Conservation (phyloP, 192 early-diverging fungal species). For the Coemansia sp. region DNA sequence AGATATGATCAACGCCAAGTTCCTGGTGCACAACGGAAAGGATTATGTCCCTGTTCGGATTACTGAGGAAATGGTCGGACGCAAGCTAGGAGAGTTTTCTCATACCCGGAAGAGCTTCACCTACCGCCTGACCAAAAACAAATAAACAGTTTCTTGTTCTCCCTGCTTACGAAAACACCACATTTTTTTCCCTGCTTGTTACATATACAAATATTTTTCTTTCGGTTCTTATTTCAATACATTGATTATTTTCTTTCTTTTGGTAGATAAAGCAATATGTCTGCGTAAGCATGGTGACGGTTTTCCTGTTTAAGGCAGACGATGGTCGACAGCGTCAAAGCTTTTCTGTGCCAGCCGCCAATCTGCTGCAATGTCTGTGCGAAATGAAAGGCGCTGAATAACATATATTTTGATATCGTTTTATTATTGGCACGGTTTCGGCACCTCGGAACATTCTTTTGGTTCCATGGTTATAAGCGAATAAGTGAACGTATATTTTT, state of each 20-base stretch:
- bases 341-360: no score
- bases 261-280: no score
- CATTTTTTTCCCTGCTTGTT: neutral
- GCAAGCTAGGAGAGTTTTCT: constrained; percentile 93
- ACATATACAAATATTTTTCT: neutral
- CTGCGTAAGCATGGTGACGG: no score
- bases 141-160: constrained; percentile 38
- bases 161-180: neutral
- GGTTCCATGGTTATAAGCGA: neutral
- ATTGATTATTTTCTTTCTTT: neutral
- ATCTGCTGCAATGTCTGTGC: no score
- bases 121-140: constrained; percentile 79
- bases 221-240: neutral
- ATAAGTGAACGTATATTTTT: no score
- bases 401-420: no score
- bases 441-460: neutral
- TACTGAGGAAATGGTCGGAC: constrained; percentile 92
- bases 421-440: neutral
- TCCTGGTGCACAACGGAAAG: constrained; percentile 94
- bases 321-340: no score
- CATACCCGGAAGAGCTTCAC: constrained; percentile 83
- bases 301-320: no score
- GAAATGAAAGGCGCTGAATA: no score
- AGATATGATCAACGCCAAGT: constrained; percentile 83
- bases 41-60: constrained; percentile 80